A percentile compares a stretch with the other conserved stretches of the same genome.
phyloP scores from a whole-genome alignment of 495 filamentous ascomycete species.

The Daldinia vernicosa region DNA sequence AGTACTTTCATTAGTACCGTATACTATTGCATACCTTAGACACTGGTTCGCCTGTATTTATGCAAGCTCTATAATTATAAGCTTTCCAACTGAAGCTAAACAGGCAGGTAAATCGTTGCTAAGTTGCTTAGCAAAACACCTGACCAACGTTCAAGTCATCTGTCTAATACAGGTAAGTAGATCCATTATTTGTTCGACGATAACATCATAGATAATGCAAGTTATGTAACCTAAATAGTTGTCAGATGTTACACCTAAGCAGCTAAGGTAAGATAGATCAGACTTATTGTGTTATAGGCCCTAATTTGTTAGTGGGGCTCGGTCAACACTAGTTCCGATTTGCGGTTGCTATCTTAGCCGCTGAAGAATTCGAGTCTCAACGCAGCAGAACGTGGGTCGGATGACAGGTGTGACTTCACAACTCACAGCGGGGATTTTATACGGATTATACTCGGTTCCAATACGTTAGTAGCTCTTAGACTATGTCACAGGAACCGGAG shows the following conservation, averaged over 20 bases:
- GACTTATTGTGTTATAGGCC: constrained; percentile 8
- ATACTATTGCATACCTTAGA: neutral
- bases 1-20: neutral
- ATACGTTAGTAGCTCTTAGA: constrained; percentile 6
- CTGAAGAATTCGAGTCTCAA: neutral
- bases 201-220: constrained; percentile 19
- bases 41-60: neutral
- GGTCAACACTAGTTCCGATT: constrained; percentile 34
- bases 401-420: constrained; percentile 24
- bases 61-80: too few relatives aligned
- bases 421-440: constrained; percentile 22
- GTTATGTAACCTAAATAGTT: neutral
- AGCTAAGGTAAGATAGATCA: neutral
- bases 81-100: too few relatives aligned
- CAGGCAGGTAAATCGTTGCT: neutral
- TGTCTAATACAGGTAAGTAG: constrained; percentile 12
- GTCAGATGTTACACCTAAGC: neutral
- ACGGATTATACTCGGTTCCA: constrained; percentile 1
- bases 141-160: neutral
- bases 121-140: constrained; percentile 7
- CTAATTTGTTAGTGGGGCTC: constrained; percentile 19
- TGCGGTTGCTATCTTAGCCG: constrained; percentile 7
- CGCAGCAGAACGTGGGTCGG: neutral
- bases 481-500: constrained; percentile 35
- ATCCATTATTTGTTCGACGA: constrained; percentile 14